Base-by-base conservation (phyloP, 176 grass and related monocot species). In the Bolboschoenus planiculmis region DNA sequence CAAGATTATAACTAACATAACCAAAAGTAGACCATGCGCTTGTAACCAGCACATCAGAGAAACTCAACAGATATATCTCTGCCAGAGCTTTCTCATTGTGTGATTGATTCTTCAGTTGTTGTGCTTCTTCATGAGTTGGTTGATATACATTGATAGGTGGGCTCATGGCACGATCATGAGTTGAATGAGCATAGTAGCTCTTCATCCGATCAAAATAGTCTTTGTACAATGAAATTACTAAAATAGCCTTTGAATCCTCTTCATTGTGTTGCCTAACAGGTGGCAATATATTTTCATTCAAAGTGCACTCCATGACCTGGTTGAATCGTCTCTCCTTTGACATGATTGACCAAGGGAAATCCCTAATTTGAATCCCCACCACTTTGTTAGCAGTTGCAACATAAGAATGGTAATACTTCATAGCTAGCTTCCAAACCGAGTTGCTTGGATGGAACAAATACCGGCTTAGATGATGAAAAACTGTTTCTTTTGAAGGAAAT, bases 401-500 rank as follows among this genome's bases (percentile, higher is more conserved):
- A 81, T 91, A 88, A 78, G 91, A 91, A 40, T 79, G 51, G 82
- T 91, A 85, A 81, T 93, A 91, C 10, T 90, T 77, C 0, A 60
- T 31, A 78, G 87, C 76, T 46, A 93, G 43, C 27, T 70, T 56
- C 93, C 93, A 96, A n/a, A 92, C 83, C 2, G 83, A 35, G 75
- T 96, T 91, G 18, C 88, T 87, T 31, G 90, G 93, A 47, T 96
- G 90, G 83, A 92, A 87, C 13, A 96, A 90, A 53, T 96, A 96
- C 68, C 85, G 78, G n/a, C 86, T 87, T n/a, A 96, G 15, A 74
- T 90, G 93, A 75, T 92, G 93, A 84, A 96, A 96, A 26, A 87
- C 90, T 4, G 85, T 89, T 78, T 86, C 90, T 82, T 35, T 57
- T 20, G 65, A 88, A 57, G 93, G 93, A 80, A 95, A 95, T 83